Conservation (phyloP, 2,329 filamentous ascomycete species). For the Polytolypa hystricis region DNA sequence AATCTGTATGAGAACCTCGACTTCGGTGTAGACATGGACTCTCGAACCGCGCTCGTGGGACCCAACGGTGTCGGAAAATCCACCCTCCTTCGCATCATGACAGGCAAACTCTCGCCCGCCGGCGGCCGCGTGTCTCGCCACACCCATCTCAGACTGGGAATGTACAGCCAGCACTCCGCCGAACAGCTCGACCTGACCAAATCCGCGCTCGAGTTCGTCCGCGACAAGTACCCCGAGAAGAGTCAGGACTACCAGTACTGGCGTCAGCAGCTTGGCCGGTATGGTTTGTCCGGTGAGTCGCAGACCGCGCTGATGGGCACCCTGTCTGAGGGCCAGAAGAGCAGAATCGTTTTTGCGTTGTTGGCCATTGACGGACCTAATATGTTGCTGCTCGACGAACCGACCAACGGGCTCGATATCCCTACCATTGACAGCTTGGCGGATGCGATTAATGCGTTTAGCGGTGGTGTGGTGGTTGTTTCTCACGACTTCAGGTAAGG, state of each 20-base stretch:
- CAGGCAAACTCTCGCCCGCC: conserved; percentile 95
- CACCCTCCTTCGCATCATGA: conserved; percentile 99
- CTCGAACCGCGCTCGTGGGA: conserved; percentile 91
- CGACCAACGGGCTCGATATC: conserved; percentile 98
- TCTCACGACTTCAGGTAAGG: conserved; percentile 96
- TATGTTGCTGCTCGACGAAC: conserved; percentile 96
- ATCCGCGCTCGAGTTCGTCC: conserved; percentile 92
- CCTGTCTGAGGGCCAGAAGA: conserved; percentile 94
- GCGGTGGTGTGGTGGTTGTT: conserved; percentile 92
- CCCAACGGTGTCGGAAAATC: conserved; percentile 99
- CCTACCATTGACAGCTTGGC: conserved; percentile 96
- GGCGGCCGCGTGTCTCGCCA: conserved; percentile 74
- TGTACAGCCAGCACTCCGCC: conserved; percentile 97
- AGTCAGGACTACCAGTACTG: conserved; percentile 99
- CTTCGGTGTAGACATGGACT: conserved; percentile 99
- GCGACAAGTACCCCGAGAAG: conserved; percentile 81
- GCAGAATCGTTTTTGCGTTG: conserved; percentile 93
- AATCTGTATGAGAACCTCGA: conserved; percentile 95
- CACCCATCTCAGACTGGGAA: conserved; percentile 94
- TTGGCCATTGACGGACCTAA: conserved; percentile 92
- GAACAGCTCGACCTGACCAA: conserved; percentile 98
- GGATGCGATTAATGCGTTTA: conserved; percentile 93
- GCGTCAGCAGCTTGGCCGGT: conserved; percentile 91
- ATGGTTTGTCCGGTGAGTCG: conserved; percentile 82
- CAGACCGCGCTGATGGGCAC: conserved; percentile 98